Conservation (phyloP, 2,329 filamentous ascomycete species). For the Bimuria novae-zelandiae region DNA sequence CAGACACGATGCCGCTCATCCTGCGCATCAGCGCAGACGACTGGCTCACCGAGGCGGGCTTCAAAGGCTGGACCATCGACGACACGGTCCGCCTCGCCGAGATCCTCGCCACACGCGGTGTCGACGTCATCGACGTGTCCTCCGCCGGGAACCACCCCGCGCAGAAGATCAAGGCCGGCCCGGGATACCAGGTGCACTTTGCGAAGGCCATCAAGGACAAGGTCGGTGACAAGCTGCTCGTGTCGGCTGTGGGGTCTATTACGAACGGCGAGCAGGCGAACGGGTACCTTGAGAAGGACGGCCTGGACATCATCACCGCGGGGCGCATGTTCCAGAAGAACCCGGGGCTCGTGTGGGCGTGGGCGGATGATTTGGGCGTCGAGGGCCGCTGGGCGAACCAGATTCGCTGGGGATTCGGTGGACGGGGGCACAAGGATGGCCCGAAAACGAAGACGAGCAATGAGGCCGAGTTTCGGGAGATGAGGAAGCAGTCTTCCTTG, state of each 20-base stretch:
- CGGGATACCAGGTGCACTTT: conserved; percentile 75
- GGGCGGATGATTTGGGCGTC: conserved; percentile 73
- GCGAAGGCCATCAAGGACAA: conserved; percentile 73
- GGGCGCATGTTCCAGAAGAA: conserved; percentile 82
- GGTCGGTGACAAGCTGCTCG: conserved; percentile 71
- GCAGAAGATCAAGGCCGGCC: conserved; percentile 64
- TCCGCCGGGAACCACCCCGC: conserved; percentile 70
- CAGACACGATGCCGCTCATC: conserved; percentile 71
- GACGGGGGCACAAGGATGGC: conserved; percentile 48
- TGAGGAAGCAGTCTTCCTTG: conserved; percentile 15
- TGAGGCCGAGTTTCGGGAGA: conserved; percentile 26
- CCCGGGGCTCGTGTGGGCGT: conserved; percentile 74
- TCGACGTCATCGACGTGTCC: conserved; percentile 84
- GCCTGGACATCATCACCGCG: conserved; percentile 71
- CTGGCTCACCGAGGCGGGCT: conserved; percentile 68
- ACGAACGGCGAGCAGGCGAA: conserved; percentile 68
- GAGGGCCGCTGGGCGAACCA: conserved; percentile 75
- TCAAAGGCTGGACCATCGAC: conserved; percentile 68
- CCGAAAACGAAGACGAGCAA: conserved; percentile 28
- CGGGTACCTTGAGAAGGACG: conserved; percentile 36
- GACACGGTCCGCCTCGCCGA: conserved; percentile 67
- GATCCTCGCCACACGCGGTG: conserved; percentile 70
- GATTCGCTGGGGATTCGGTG: conserved; percentile 64
- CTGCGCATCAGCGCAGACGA: conserved; percentile 75
- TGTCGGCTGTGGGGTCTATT: conserved; percentile 78